Conservation (phyloP, 306 rosid species). For the Vicia faba region DNA sequence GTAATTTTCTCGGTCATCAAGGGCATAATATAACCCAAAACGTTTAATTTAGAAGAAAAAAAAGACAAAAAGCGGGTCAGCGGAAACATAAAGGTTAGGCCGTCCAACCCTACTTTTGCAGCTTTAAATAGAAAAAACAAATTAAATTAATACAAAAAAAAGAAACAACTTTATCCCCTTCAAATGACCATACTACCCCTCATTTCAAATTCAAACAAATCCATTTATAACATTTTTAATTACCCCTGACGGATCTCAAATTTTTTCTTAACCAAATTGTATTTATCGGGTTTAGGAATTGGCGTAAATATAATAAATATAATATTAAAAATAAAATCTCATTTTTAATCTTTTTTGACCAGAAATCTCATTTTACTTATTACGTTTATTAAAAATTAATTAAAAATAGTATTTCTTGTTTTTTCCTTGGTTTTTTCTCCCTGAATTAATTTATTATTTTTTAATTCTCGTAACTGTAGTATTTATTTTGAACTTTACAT, state of each 20-base stretch:
- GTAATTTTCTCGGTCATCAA: background rate
- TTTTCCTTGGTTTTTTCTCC: conserved; percentile 43
- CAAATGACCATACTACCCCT: conserved; percentile 51
- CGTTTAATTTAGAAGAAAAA: conserved; percentile 41
- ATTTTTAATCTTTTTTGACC: background rate
- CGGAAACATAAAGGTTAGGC: conserved; percentile 68
- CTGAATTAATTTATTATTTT: conserved; percentile 23
- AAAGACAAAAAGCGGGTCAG: conserved; percentile 85
- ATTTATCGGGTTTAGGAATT: conserved; percentile 72
- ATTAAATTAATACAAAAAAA: conserved; percentile 43
- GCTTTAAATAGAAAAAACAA: conserved; percentile 61
- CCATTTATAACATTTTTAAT: conserved; percentile 26
- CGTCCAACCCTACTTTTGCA: conserved; percentile 56
- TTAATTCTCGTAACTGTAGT: conserved; percentile 42
- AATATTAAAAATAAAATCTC: conserved; percentile 9
- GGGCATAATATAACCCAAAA: conserved; percentile 3
- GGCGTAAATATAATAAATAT: conserved; percentile 25
- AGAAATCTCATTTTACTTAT: background rate
- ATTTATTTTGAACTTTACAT: conserved; percentile 41
- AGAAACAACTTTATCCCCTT: conserved; percentile 35
- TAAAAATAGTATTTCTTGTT: conserved; percentile 33
- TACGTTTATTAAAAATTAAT: conserved; percentile 5
- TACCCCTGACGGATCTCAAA: conserved; percentile 76
- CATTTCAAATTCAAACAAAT: conserved; percentile 6
- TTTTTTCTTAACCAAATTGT: conserved; percentile 60